Base-by-base conservation (phyloP, 2,329 filamentous ascomycete genomes). In the Ophiostoma quercus region DNA sequence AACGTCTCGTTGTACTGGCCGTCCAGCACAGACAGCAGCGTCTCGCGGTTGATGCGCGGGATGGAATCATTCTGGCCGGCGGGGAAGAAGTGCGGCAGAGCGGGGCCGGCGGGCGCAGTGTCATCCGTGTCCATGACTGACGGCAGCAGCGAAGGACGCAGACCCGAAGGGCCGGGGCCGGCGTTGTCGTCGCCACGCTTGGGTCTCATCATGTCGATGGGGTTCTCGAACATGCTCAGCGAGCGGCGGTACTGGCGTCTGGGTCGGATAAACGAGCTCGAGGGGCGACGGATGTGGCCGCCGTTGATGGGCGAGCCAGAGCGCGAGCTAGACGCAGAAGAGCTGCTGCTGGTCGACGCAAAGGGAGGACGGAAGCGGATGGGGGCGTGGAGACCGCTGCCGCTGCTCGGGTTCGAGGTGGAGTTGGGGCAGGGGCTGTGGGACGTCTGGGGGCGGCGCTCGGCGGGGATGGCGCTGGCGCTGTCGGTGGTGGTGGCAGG, bases 151-250 rank as follows among this genome's bases (percentile, higher is more conserved):
- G 83, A 84, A 71, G 85, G 83, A 71, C 84, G 68, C 67, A 72
- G 70, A 34, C 47, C 47, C 8, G 71, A 34, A 4, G 68, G 29
- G 6, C 16, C 85, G 85, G 68, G 87, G 85, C 82, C 71, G 84
- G 78, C 68, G 80, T 76, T 70, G 81, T 51, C 79, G 12, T 86
- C 85, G 65, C 88, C 86, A 73, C 90, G 83, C 78, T 93, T 92
- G 70, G 89, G 84, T 80, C 92, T 92, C 82, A 96, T 91, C 69
- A 97, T 84, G 77, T 98, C 95, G 74, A 87, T 91, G 3, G 94
- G 91, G 78, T 91, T 88, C 81, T 98, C 94, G 80, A 96, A 99
- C 95, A 99, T 99, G 85, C 95, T 98, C 77, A 97, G 82, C 32
- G 94, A 96, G 74, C 95, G 89, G 72, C 95, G 89, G 77, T 94